These are phyloP conservation scores for Haplosporangium sp. DNA, from an alignment of 371 early-diverging fungal species.

Conservation along the genomic window DNA sequence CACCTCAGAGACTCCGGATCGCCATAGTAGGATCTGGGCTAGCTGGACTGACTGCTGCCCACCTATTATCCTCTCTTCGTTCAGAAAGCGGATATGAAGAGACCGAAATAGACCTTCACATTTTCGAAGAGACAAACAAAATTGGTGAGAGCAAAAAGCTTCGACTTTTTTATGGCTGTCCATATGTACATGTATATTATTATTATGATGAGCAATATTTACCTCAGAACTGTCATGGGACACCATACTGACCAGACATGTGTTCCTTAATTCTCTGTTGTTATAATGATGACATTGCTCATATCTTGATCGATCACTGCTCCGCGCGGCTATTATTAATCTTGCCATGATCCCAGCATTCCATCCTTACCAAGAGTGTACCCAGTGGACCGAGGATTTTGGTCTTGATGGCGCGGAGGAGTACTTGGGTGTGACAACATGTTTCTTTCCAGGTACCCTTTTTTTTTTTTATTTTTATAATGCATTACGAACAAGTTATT, in stretches of 20 bases:
- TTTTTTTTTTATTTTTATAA: neutral
- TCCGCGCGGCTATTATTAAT: slow-evolving; percentile 51
- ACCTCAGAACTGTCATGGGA: neutral
- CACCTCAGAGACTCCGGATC: slow-evolving; percentile 45
- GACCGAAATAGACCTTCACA: slow-evolving; percentile 64
- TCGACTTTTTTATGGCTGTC: neutral
- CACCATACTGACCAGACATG: neutral
- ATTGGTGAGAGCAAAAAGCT: slow-evolving; percentile 16
- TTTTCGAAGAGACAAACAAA: slow-evolving; percentile 74
- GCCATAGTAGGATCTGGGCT: slow-evolving; percentile 90
- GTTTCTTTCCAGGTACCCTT: slow-evolving; percentile 56
- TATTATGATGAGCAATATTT: neutral
- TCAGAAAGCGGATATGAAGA: slow-evolving; percentile 43
- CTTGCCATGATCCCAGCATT: slow-evolving; percentile 75
- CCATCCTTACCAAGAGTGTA: slow-evolving; percentile 35
- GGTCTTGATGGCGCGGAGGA: slow-evolving; percentile 24
- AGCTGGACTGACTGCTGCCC: slow-evolving; percentile 80
- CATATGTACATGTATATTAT: neutral
- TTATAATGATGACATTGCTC: neutral
- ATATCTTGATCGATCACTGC: slow-evolving; percentile 1
- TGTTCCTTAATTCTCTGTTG: neutral
- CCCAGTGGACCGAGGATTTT: slow-evolving; percentile 7
- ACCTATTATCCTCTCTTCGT: slow-evolving; percentile 69
- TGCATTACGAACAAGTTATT: no score
- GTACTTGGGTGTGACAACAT: slow-evolving; percentile 69